Base-by-base conservation (phyloP, 2,329 filamentous ascomycete genomes). In the Cordyceps cicadae region DNA sequence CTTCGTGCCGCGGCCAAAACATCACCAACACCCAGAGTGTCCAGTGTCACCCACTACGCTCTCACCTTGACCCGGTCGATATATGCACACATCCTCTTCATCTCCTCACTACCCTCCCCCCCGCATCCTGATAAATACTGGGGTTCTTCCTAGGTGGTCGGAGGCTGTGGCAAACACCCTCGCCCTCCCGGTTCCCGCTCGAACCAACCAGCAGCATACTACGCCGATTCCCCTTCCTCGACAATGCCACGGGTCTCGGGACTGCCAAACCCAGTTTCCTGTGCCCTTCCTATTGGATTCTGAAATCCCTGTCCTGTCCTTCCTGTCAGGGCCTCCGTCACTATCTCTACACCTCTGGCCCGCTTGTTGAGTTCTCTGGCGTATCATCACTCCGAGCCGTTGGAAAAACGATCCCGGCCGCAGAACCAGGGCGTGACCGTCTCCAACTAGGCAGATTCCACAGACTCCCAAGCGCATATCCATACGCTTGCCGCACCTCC, bases 131-230 rank as follows among this genome's bases (percentile, higher is more conserved):
- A 17, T 24, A 46, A 34, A 37, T 21, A 34, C 29, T 24, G 1
- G 56, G 49, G 17, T 14, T 14, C 19, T 21, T 43, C 29, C 29
- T 29, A 29, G 14, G 8, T 45, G 26, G 43, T 58, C 12, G 56
- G 37, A 32, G 45, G 37, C 17, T 59, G 56, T 59, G 56, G 56
- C 56, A 59, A 59, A 53, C 29, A n/a, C 52, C n/a, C 37, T 59
- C 49, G 39, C 37, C 15, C 26, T 59, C 9, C 56, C 41, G 52
- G 48, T 59, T 59, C 49, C 26, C 26, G 29, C 37, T 3, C 45
- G 5, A 49, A n/a, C 32, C 37, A 19, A 19, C 29, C 37, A n/a
- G n/a, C n/a, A 19, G 7, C 17, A 19, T n/a, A 19, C 12, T 26
- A 59, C 49, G 21, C 32, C 39, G 43, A 37, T 45, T 26, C 34